These are phyloP conservation scores for Gracilariopsis chorda DNA, from an alignment of 23 red algal genomes.

Conservation along the genomic window DNA sequence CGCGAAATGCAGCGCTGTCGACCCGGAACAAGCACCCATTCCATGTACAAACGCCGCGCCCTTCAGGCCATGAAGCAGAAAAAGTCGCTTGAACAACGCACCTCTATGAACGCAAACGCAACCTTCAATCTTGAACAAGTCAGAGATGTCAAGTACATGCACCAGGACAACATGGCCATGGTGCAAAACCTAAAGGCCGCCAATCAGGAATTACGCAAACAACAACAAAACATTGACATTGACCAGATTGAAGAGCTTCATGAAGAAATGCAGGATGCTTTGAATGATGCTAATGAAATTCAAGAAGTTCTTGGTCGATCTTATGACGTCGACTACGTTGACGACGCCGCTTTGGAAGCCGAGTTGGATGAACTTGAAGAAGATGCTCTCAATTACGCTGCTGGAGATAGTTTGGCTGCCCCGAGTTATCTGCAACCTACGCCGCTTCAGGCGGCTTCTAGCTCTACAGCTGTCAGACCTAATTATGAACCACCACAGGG, in stretches of 20 bases:
- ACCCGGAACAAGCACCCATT: conserved; percentile 50
- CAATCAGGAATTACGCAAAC: conserved; percentile 51
- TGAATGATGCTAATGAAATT: conserved; percentile 56
- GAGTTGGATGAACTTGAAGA: conserved; percentile 78
- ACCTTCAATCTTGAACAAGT: conserved; percentile 76
- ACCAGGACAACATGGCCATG: conserved; percentile 71
- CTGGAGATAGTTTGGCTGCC: conserved; percentile 24
- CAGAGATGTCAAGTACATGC: conserved; percentile 60
- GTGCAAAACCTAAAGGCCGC: conserved; percentile 49
- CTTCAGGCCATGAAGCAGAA: conserved; percentile 80
- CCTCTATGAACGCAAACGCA: conserved; percentile 49
- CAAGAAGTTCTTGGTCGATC: conserved; percentile 65
- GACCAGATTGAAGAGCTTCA: conserved; percentile 70
- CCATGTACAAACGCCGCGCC: conserved; percentile 76
- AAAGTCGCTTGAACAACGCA: conserved; percentile 51
- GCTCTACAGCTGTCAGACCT: not conserved
- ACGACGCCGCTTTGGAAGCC: conserved; percentile 62
- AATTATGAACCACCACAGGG: conserved; percentile 13
- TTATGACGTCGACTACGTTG: conserved; percentile 68
- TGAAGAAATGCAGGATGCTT: conserved; percentile 70
- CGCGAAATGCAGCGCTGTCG: conserved; percentile 73
- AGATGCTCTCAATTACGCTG: conserved; percentile 63
- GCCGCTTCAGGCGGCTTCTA: not conserved
- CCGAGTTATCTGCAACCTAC: conserved; percentile 47
- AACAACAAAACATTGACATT: conserved; percentile 51